These are phyloP conservation scores for Neofusicoccum sp. DNA, from an alignment of 2,329 filamentous ascomycete genomes.

Conservation along the genomic window DNA sequence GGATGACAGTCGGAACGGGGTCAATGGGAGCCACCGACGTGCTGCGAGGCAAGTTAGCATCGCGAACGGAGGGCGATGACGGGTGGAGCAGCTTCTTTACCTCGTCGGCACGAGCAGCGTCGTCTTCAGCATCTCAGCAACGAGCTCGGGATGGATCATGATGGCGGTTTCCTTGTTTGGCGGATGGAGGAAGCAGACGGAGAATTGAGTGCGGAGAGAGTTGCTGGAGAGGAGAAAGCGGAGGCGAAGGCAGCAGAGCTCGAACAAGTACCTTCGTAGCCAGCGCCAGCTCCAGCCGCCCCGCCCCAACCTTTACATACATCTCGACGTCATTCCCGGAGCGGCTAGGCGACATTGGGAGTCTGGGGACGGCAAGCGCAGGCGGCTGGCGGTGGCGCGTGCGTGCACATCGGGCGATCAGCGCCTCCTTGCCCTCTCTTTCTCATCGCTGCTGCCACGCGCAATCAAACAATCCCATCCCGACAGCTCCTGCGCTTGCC, in stretches of 20 bases:
- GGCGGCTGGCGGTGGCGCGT: not conserved
- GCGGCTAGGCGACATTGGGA: not conserved
- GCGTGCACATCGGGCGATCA: not conserved
- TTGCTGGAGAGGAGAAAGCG: slow-evolving; percentile 6
- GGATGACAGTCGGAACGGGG: slow-evolving; percentile 47
- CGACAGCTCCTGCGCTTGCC: not conserved
- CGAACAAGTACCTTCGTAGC: not conserved
- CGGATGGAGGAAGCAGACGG: not conserved
- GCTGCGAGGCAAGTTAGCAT: slow-evolving; percentile 20
- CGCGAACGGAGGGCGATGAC: not conserved
- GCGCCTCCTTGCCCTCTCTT: not conserved
- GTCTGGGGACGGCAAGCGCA: slow-evolving; percentile 10
- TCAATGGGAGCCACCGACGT: slow-evolving; percentile 31
- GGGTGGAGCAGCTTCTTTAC: not conserved
- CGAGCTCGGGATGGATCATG: slow-evolving; percentile 22
- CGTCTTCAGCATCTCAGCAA: slow-evolving; percentile 19
- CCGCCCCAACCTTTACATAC: not conserved
- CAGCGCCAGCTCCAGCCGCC: slow-evolving; percentile 3
- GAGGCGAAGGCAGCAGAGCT: slow-evolving; percentile 3
- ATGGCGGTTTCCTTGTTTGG: slow-evolving; percentile 3
- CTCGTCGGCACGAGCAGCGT: slow-evolving; percentile 21
- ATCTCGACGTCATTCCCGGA: slow-evolving; percentile 5
- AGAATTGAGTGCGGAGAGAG: not conserved
- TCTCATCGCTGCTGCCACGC: not conserved
- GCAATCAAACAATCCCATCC: slow-evolving; percentile 13